Conservation (phyloP, 176 grass and related monocot genomes). For the Paspalum vaginatum region DNA sequence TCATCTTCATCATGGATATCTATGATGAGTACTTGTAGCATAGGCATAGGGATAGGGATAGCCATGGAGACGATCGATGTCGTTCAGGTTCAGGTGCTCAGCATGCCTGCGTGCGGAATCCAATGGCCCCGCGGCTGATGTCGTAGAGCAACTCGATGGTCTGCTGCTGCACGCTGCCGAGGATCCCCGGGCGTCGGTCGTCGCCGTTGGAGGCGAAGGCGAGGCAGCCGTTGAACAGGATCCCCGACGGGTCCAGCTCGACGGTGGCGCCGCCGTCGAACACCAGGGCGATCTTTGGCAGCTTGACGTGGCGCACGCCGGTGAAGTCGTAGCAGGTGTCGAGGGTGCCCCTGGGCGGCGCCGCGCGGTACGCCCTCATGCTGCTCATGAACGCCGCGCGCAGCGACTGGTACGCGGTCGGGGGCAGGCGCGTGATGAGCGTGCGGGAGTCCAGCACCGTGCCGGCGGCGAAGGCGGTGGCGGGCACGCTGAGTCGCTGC, state of each 20-base stretch:
- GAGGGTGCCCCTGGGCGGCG: constrained; percentile 27
- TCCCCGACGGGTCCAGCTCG: constrained; percentile 30
- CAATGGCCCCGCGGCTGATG: neutral
- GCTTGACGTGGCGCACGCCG: neutral
- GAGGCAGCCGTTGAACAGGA: constrained; percentile 45
- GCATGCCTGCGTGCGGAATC: neutral
- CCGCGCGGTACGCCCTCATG: constrained; percentile 52
- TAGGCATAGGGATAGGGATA: too few species aligned
- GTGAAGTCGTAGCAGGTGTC: constrained; percentile 74
- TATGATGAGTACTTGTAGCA: too few species aligned
- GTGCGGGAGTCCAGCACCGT: constrained; percentile 61
- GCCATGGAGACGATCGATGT: too few species aligned
- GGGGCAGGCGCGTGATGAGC: constrained; percentile 58
- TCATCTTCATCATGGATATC: too few species aligned
- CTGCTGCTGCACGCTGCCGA: constrained; percentile 19
- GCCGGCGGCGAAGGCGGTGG: constrained; percentile 13
- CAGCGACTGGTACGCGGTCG: constrained; percentile 56
- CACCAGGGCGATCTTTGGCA: constrained; percentile 54
- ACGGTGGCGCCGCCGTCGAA: constrained; percentile 44
- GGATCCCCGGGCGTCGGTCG: neutral
- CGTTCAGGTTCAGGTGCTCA: neutral
- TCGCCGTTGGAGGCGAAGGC: constrained; percentile 36
- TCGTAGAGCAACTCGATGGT: constrained; percentile 27
- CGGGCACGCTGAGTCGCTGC: constrained; percentile 21
- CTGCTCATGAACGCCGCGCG: constrained; percentile 27